These are phyloP conservation scores for Yueomyces sp. DNA, from an alignment of 805 yeast genomes.

Conservation along the genomic window DNA sequence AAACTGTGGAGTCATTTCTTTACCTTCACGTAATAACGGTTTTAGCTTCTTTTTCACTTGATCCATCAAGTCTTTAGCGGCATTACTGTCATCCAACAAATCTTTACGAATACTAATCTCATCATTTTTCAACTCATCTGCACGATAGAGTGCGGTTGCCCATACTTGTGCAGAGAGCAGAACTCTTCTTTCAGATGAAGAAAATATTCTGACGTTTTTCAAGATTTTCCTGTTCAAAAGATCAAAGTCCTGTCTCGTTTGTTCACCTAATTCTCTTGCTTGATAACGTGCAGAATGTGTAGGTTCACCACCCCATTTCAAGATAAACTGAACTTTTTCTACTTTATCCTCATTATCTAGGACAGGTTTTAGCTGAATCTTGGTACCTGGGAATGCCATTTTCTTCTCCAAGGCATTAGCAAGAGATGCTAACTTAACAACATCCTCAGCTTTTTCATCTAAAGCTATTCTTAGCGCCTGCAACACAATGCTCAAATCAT, in stretches of 20 bases:
- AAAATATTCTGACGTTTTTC: conserved; percentile 72
- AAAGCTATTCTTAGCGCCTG: conserved; percentile 76
- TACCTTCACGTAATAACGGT: conserved; percentile 87
- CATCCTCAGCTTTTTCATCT: conserved; percentile 68
- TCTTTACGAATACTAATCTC: conserved; percentile 78
- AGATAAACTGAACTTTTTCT: conserved; percentile 87
- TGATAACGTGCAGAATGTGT: conserved; percentile 95
- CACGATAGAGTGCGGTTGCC: conserved; percentile 62
- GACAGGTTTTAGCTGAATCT: conserved; percentile 88
- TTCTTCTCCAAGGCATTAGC: conserved; percentile 80
- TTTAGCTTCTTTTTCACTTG: conserved; percentile 92
- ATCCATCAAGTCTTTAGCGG: conserved; percentile 96
- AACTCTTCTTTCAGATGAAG: conserved; percentile 92
- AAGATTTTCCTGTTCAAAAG: conserved; percentile 74
- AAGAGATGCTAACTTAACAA: conserved; percentile 59
- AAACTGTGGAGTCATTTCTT: conserved; percentile 93
- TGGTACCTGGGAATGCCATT: conserved; percentile 86
- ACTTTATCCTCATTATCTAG: conserved; percentile 49
- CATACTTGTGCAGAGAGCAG: conserved; percentile 84
- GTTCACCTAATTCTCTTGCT: conserved; percentile 91
- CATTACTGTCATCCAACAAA: conserved; percentile 88
- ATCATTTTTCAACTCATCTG: conserved; percentile 62
- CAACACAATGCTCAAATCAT: conserved; percentile 73
- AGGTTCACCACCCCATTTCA: conserved; percentile 99
- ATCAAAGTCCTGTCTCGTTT: conserved; percentile 81